Conservation (phyloP, 495 filamentous ascomycete genomes). For the Podospora conica region DNA sequence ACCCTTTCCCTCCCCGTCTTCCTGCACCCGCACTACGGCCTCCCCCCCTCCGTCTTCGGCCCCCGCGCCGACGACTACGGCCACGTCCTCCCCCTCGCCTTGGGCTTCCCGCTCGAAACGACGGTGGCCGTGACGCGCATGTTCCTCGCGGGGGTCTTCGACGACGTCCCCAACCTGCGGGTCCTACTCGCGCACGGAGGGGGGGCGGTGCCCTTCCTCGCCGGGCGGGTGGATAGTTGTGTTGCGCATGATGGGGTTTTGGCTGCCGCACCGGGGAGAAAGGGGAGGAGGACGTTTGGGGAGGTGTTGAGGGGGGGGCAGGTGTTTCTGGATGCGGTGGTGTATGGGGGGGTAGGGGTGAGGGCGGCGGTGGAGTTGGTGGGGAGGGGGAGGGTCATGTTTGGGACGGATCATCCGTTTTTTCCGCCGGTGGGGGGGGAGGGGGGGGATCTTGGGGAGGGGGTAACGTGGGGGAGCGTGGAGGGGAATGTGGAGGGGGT, state of each 20-base stretch:
- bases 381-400: conserved; percentile 63
- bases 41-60: conserved; percentile 74
- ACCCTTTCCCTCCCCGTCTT: conserved; percentile 62
- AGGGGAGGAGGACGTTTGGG: conserved; percentile 55
- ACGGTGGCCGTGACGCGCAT: conserved; percentile 87
- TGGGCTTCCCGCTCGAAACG: conserved; percentile 92
- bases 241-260: conserved; percentile 73
- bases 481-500: conserved; percentile 71
- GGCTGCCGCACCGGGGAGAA: conserved; percentile 39
- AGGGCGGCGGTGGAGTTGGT: conserved; percentile 63
- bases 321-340: conserved; percentile 83
- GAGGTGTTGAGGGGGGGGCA: conserved; percentile 80
- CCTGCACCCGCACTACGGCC: conserved; percentile 89
- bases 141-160: conserved; percentile 79
- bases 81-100: conserved; percentile 77
- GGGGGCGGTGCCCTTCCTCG: conserved; percentile 82
- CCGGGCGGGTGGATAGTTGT: conserved; percentile 83
- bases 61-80: conserved; percentile 65
- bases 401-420: conserved; percentile 93
- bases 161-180: conserved; percentile 61
- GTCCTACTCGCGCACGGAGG: conserved; percentile 85
- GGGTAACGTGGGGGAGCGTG: conserved; percentile 81
- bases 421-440: conserved; percentile 70
- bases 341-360: conserved; percentile 69
- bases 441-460: conserved; percentile 46